A percentile compares a stretch with the other conserved stretches of the same genome.
Conservation (phyloP, 257 asterid species). For the Lantana camara region DNA sequence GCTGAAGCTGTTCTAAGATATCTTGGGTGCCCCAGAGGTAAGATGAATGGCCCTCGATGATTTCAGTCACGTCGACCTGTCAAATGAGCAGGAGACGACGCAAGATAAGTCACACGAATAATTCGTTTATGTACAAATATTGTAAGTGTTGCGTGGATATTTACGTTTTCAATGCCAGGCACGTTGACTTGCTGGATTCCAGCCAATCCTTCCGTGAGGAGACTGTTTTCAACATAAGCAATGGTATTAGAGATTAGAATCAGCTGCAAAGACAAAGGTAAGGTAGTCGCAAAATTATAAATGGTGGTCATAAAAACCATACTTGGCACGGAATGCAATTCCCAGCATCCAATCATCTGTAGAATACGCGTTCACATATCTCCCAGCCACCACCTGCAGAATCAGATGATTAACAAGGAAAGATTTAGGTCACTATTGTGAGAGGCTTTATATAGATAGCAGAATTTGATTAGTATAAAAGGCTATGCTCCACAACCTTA, state of each 20-base stretch:
- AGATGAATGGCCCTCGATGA: slow-evolving; percentile 87
- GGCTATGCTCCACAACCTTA: slow-evolving; percentile 47
- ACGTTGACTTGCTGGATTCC: slow-evolving; percentile 89
- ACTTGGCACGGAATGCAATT: slow-evolving; percentile 94
- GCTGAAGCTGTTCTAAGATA: slow-evolving; percentile 76
- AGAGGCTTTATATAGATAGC: too few species aligned
- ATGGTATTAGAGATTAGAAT: not conserved
- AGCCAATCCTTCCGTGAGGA: slow-evolving; percentile 91
- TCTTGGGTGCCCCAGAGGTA: slow-evolving; percentile 78
- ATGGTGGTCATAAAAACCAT: slow-evolving; percentile 23
- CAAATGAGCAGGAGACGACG: not conserved
- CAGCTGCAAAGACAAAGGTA: not conserved
- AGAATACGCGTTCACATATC: slow-evolving; percentile 83
- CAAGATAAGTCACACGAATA: not conserved
- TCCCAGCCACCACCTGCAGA: slow-evolving; percentile 91
- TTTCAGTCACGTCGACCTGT: slow-evolving; percentile 87
- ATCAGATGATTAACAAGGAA: slow-evolving; percentile 11
- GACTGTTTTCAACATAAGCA: slow-evolving; percentile 52
- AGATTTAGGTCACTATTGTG: too few species aligned
- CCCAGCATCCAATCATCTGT: slow-evolving; percentile 97
- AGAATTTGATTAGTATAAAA: not conserved
- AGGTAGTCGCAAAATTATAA: not conserved
- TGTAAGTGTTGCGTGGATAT: not conserved
- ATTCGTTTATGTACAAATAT: not conserved
- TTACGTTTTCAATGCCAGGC: slow-evolving; percentile 88